phyloP scores from a whole-genome alignment of 768 basidiomycete species.

The Asterophora parasitica region DNA sequence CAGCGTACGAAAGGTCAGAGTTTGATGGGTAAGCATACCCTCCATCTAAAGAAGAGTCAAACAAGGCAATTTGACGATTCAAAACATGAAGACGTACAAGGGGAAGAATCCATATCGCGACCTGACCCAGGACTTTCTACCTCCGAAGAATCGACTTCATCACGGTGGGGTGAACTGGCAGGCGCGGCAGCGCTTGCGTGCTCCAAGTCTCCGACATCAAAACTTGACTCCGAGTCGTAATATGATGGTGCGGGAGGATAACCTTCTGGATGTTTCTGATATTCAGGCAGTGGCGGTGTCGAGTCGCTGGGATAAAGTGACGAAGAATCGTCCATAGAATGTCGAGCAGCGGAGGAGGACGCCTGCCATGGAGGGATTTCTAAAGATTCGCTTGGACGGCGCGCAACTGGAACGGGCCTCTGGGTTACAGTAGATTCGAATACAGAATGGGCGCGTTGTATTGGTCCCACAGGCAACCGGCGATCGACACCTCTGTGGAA shows the following conservation, averaged over 20 bases:
- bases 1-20: slow-evolving; percentile 16
- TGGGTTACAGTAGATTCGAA: neutral
- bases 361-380: slow-evolving; percentile 7
- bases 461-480: slow-evolving; percentile 7
- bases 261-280: slow-evolving; percentile 6
- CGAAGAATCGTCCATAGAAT: slow-evolving; percentile 12
- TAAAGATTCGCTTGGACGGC: neutral
- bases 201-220: neutral
- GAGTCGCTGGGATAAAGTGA: slow-evolving; percentile 14
- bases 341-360: neutral
- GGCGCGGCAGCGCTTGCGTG: neutral
- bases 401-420: neutral
- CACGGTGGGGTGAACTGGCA: slow-evolving; percentile 3
- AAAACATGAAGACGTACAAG: slow-evolving; percentile 1
- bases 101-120: neutral
- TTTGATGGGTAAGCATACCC: slow-evolving; percentile 7
- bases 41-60: slow-evolving; percentile 5
- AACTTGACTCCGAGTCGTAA: neutral
- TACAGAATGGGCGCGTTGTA: slow-evolving; percentile 4
- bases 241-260: neutral
- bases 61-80: neutral
- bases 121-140: slow-evolving; percentile 5
- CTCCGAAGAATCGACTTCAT: neutral
- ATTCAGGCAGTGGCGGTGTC: slow-evolving; percentile 7
- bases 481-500: slow-evolving; percentile 5